Evolutionary conservation across 345 rosid species (phyloP).

Genomic region (Eucalyptus decipiens): DNA sequence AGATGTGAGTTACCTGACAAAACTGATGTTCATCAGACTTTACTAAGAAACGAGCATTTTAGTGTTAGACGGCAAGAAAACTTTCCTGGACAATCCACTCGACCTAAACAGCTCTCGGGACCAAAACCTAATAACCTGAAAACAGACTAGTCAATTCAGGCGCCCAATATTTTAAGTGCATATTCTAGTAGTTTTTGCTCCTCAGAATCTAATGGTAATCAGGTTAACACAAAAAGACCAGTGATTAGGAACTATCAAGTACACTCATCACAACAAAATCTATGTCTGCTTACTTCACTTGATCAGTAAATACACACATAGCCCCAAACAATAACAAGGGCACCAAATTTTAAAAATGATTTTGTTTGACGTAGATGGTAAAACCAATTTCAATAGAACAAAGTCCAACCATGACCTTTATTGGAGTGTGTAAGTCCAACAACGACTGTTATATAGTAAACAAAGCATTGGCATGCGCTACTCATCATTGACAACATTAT

Average conservation of each 20-base stretch:
- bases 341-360: not conserved
- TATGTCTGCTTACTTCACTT: not conserved
- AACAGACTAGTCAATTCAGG: not conserved
- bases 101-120: not conserved
- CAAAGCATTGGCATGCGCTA: not conserved
- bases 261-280: not conserved
- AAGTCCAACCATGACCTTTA: not conserved
- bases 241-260: not conserved
- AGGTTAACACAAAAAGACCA: not conserved
- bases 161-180: not conserved
- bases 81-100: not conserved
- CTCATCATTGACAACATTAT: not conserved
- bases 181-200: not conserved
- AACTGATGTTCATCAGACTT: not conserved
- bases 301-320: not conserved
- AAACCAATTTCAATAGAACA: not conserved
- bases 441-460: not conserved
- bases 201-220: not conserved
- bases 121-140: not conserved
- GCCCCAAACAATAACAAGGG: not conserved
- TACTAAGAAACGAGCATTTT: not conserved
- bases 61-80: not conserved
- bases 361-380: not conserved
- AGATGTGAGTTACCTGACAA: not conserved
- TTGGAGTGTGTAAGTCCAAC: not conserved